Evolutionary conservation across 148 eudicot species (phyloP), one percentile per base, ranked within the genome.

Genomic region (Tetragonia tetragonoides): DNA sequence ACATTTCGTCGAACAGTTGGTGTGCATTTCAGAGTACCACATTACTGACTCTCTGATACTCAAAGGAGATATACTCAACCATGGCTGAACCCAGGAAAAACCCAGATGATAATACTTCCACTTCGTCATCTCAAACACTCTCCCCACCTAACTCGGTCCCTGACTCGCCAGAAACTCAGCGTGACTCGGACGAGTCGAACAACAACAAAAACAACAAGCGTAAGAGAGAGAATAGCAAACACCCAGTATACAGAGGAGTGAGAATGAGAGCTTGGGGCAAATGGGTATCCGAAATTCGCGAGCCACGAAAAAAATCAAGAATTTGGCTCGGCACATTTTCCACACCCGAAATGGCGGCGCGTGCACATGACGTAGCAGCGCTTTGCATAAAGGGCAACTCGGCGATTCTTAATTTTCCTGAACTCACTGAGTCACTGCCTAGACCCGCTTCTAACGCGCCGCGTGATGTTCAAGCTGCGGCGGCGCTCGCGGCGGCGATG

Each of bases 251-350:
- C 80, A 81, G 89, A 37, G 93, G 93, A 10, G 93, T 90, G 9
- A 67, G 91, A 28, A 88, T 78, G 89, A 70, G 93, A 1, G 87
- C 88, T 16, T 90, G 93, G 93, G 93, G 93, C 0, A 88, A 88
- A 79, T 90, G 93, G 91, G 91, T 90, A 6, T 88, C 91, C n/a
- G 91, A 88, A 81, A 88, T 88, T 38, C 87, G 93, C 1, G 85
- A 88, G 47, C 91, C 93, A 0, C 65, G 81, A 23, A 88, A 90
- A 54, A 90, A 90, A 44, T 86, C 91, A 0, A 83, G 93, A 9
- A 90, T 90, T 39, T 90, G 93, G 93, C 81, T 90, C 5, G 89
- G 93, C 3, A 90, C 93, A 3, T 88, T 86, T 61, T 75, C 85
- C 38, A 87, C 87, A 0, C 86, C 93, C 18, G 93, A 88, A 54